Conservation (phyloP, 352 stramenopile species). For the Phytophthora tentaculata region DNA sequence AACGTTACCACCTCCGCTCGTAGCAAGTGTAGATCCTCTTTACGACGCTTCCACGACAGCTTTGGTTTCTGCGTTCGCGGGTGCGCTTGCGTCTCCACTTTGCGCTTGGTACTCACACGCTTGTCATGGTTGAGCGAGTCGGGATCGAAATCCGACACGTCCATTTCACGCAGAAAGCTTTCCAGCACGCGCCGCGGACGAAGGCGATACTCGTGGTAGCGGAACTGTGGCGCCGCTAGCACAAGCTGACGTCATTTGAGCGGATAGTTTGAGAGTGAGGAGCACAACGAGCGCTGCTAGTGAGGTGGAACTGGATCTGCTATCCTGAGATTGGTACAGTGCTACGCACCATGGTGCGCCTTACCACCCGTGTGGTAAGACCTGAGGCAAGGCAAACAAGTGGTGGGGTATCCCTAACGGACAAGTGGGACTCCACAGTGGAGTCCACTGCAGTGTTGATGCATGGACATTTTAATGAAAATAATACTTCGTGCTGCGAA, state of each 20-base stretch:
- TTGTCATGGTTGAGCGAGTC: background rate
- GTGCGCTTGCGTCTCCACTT: background rate
- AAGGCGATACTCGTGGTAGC: background rate
- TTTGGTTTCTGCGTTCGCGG: conserved; percentile 1
- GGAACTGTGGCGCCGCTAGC: background rate
- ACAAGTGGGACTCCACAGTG: no score
- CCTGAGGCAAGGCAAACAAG: background rate
- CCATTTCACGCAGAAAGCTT: conserved; percentile 7
- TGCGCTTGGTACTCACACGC: background rate
- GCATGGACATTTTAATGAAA: no score
- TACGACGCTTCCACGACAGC: background rate
- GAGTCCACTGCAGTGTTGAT: no score
- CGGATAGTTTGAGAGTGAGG: background rate
- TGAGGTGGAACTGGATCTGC: background rate
- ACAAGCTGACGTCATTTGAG: background rate
- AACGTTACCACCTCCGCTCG: background rate
- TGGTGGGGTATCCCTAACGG: no score
- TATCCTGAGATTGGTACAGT: background rate
- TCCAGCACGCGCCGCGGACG: background rate
- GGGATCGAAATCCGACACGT: conserved; percentile 3
- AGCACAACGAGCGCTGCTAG: no score
- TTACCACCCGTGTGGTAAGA: background rate
- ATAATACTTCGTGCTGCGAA: no score
- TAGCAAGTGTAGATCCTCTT: background rate
- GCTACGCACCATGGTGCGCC: background rate